Percentiles rank a stretch among this genome's conserved stretches.
phyloP scores from a whole-genome alignment of 176 grass and related monocot species.

The Phoenix dactylifera region DNA sequence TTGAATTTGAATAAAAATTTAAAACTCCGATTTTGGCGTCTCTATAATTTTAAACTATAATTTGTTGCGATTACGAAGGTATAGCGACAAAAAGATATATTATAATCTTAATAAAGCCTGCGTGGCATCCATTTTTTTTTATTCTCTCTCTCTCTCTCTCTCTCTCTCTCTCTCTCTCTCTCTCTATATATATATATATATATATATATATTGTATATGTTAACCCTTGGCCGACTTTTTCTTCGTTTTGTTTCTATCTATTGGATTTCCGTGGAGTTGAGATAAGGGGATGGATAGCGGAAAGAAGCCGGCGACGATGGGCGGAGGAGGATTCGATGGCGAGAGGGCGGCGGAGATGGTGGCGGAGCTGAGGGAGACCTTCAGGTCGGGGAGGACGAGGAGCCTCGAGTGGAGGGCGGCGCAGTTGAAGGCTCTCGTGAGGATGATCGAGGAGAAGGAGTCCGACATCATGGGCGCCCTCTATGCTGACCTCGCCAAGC shows the following conservation, averaged over 20 bases:
- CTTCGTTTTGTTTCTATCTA: not conserved
- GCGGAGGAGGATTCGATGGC: not conserved
- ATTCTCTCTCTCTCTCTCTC: too few species aligned
- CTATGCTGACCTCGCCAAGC: slow-evolving; percentile 70
- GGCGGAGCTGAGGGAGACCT: slow-evolving; percentile 37
- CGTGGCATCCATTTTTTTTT: fast-evolving
- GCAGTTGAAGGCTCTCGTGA: slow-evolving; percentile 43
- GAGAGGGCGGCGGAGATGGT: slow-evolving; percentile 23
- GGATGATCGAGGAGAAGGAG: slow-evolving; percentile 72
- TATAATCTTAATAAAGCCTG: too few species aligned
- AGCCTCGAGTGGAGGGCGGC: slow-evolving; percentile 54
- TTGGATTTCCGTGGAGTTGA: slow-evolving; percentile 5
- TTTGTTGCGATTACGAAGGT: too few species aligned
- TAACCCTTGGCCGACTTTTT: not conserved
- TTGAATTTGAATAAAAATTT: too few species aligned
- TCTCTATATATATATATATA: too few species aligned
- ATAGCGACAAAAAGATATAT: too few species aligned
- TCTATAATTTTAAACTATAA: too few species aligned
- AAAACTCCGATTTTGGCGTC: too few species aligned
- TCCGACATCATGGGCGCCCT: slow-evolving; percentile 53
- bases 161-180: too few species aligned
- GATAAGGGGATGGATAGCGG: not conserved
- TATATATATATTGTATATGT: too few species aligned
- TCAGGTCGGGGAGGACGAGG: slow-evolving; percentile 49
- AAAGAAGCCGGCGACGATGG: not conserved